Evolutionary conservation across 208 protist species (phyloP).

Genomic region (Trypanosoma scelopori): DNA sequence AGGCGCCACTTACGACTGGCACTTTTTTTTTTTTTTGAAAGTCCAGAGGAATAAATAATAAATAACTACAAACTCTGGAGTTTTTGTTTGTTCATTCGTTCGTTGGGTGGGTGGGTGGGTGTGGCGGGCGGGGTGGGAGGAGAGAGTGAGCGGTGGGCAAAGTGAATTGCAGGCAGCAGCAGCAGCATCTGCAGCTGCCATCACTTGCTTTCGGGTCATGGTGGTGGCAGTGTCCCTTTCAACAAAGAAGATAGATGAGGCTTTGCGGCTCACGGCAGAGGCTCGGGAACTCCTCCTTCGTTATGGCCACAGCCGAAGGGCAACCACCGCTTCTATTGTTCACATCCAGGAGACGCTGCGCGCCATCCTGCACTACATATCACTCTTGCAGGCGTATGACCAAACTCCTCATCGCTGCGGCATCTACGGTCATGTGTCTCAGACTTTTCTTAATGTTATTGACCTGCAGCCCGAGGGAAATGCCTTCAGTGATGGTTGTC

Average conservation of each 20-base stretch:
- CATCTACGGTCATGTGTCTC: slow-evolving; percentile 28
- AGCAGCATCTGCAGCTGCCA: not conserved
- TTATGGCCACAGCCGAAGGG: slow-evolving; percentile 23
- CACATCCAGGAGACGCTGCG: slow-evolving; percentile 24
- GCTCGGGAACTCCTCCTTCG: slow-evolving; percentile 21
- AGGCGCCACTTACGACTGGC: too few species aligned
- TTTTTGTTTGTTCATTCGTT: too few species aligned
- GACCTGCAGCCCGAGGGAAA: slow-evolving; percentile 22
- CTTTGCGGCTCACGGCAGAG: slow-evolving; percentile 16
- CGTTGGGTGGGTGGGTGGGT: too few species aligned
- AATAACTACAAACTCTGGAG: too few species aligned
- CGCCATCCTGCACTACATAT: slow-evolving; percentile 15
- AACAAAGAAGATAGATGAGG: slow-evolving; percentile 28
- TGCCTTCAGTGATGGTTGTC: not conserved
- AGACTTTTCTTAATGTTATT: slow-evolving; percentile 26
- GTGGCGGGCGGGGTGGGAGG: too few species aligned
- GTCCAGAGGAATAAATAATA: too few species aligned
- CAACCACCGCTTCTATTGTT: slow-evolving; percentile 6
- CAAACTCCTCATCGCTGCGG: slow-evolving; percentile 12
- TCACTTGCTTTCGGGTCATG: slow-evolving; percentile 1
- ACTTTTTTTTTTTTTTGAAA: too few species aligned
- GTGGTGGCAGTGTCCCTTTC: slow-evolving; percentile 13
- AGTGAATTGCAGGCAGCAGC: not conserved
- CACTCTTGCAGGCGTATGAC: slow-evolving; percentile 33
- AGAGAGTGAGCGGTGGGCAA: too few species aligned